These are phyloP conservation scores for Fusarium scirpi DNA, from an alignment of 2,329 filamentous ascomycete species.

Conservation along the genomic window DNA sequence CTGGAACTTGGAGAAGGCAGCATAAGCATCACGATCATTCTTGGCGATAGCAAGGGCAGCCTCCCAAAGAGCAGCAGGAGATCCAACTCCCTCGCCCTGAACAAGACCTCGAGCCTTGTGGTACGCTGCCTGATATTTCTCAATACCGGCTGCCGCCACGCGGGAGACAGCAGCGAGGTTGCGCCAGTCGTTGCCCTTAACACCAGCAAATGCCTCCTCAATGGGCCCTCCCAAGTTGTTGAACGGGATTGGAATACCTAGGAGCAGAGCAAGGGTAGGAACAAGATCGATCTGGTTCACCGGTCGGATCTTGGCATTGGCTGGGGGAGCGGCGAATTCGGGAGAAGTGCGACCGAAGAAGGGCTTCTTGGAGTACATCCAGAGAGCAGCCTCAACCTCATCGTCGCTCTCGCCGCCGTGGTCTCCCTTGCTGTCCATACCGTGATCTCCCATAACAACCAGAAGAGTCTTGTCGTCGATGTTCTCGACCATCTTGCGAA, in stretches of 20 bases:
- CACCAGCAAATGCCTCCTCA: slow-evolving; percentile 88
- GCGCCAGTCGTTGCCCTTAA: slow-evolving; percentile 75
- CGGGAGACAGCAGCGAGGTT: slow-evolving; percentile 83
- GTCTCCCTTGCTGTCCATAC: slow-evolving; percentile 97
- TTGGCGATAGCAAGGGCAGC: slow-evolving; percentile 61
- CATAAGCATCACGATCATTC: slow-evolving; percentile 57
- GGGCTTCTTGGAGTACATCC: slow-evolving; percentile 96
- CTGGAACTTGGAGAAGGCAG: slow-evolving; percentile 80
- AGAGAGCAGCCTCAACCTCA: slow-evolving; percentile 92
- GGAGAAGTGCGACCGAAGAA: slow-evolving; percentile 82
- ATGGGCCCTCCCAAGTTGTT: slow-evolving; percentile 96
- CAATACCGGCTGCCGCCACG: slow-evolving; percentile 85
- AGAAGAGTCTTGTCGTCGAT: slow-evolving; percentile 89
- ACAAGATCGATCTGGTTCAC: slow-evolving; percentile 93
- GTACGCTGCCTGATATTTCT: slow-evolving; percentile 89
- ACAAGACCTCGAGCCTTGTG: slow-evolving; percentile 77
- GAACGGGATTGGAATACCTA: slow-evolving; percentile 94
- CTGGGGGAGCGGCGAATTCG: slow-evolving; percentile 67
- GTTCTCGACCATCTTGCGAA: slow-evolving; percentile 75
- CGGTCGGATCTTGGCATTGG: slow-evolving; percentile 81
- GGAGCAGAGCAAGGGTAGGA: slow-evolving; percentile 86
- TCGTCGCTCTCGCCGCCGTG: slow-evolving; percentile 99
- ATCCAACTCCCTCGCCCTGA: slow-evolving; percentile 62
- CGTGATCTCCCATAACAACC: slow-evolving; percentile 98
- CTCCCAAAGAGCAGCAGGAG: slow-evolving; percentile 58